A percentile compares a stretch with the other conserved stretches of the same genome.
Evolutionary conservation across 192 early-diverging fungal genomes (phyloP).

Genomic region (Spinellus fusiger): DNA sequence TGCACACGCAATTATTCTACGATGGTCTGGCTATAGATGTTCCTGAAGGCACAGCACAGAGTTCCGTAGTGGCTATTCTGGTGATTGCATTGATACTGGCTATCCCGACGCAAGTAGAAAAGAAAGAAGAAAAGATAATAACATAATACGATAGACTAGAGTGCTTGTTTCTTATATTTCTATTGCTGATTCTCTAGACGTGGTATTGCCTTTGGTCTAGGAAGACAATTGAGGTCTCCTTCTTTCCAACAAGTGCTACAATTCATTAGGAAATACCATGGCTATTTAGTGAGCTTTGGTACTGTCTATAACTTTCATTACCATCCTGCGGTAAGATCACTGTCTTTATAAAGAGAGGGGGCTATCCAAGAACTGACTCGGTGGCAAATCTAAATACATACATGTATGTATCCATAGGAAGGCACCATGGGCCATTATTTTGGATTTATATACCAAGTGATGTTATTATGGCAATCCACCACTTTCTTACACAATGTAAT

Average conservation of each 20-base stretch:
- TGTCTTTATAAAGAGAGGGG: background rate
- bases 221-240: conserved; percentile 2
- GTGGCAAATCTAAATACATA: background rate
- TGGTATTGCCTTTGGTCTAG: conserved; percentile 24
- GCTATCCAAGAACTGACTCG: background rate
- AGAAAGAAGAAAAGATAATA: background rate
- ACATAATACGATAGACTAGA: background rate
- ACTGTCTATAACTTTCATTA: conserved; percentile 32
- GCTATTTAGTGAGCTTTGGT: conserved; percentile 27
- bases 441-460: conserved; percentile 26
- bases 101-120: conserved; percentile 14
- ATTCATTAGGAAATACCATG: conserved; percentile 26
- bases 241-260: conserved; percentile 12
- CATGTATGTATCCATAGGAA: conserved; percentile 8
- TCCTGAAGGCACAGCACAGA: conserved; percentile 22
- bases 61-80: conserved; percentile 23
- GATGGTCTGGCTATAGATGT: conserved; percentile 30
- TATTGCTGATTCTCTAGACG: conserved; percentile 21
- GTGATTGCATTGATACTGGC: conserved; percentile 25
- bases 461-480: conserved; percentile 31
- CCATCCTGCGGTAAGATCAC: conserved; percentile 21
- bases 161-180: background rate
- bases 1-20: conserved; percentile 21
- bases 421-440: conserved; percentile 23
- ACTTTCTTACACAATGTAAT: conserved; percentile 19